Base-by-base conservation (phyloP, 805 yeast species). In the Nakazawaea holstii region DNA sequence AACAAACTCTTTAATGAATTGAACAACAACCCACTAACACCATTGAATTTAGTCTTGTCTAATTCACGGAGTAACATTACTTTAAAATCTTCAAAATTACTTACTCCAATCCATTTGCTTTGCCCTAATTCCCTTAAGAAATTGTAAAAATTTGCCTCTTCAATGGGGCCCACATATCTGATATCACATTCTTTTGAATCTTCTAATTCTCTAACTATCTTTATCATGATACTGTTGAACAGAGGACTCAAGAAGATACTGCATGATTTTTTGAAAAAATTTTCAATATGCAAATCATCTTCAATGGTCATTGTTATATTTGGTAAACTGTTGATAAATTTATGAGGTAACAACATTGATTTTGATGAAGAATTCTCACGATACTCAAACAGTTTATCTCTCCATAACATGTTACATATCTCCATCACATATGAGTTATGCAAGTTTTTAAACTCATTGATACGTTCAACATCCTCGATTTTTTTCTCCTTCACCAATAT, bases 391-490 rank as follows among this genome's bases (percentile, higher is more conserved):
- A 80, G 76, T 53, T 67, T 70, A 52, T 79, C 76, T 49, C 84
- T 60, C 86, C 86, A 81, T 0, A 76, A 41, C 11, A 74, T 63
- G 49, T 81, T 80, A 50, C 82, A 68, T 7, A 74, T 56, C 54
- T 81, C 86, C 70, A 77, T 73, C 8, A 80, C 73, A 49, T 72
- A 76, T 0, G 78, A 61, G 48, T 79, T 79, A 41, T 74, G 79
- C 4, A 73, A 42, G 8, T 54, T 52, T 44, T 69, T 68, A 32
- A 58, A 51, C 3, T 52, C 35, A 6, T 52, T 52, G 4, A 57
- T 49, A 15, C 52, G 54, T 6, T 55, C 53, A 8, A 49, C 47
- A 6, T 50, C 9, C 8, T 26, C 39, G 27, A 10, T 17, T 8
- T 36, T 39, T 10, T 15, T 11, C 11, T 27, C 33, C 4, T 28